These are phyloP conservation scores for Diplodia scrobiculata DNA, from an alignment of 2,329 filamentous ascomycete species.

Conservation along the genomic window DNA sequence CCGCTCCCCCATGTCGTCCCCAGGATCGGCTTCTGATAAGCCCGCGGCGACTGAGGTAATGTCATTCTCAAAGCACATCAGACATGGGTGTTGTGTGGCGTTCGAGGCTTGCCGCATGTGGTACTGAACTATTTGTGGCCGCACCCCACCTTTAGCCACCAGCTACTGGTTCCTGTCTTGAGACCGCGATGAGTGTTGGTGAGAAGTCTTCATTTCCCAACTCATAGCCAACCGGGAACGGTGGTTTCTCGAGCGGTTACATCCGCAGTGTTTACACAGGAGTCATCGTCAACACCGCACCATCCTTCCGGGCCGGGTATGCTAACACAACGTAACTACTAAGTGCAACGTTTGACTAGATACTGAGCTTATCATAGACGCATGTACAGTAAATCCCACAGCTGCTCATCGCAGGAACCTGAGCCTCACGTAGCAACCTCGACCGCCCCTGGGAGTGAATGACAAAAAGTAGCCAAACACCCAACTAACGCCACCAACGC, in stretches of 20 bases:
- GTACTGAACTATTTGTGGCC: background rate
- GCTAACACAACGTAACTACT: background rate
- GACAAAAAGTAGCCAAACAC: background rate
- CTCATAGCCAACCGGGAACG: background rate
- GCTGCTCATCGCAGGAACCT: background rate
- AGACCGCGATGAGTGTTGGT: too few relatives aligned
- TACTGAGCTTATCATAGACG: background rate
- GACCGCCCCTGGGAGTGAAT: background rate
- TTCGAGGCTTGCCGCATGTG: background rate
- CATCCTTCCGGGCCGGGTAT: too few relatives aligned
- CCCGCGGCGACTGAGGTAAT: conserved; percentile 22
- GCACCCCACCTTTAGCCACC: background rate
- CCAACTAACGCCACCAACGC: conserved; percentile 12
- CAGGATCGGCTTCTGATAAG: conserved; percentile 6
- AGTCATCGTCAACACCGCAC: background rate
- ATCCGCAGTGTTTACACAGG: background rate
- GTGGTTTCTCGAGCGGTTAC: background rate
- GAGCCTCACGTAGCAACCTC: background rate
- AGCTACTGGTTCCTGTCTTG: background rate
- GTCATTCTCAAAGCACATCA: conserved; percentile 17
- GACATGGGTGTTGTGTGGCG: background rate
- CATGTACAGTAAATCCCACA: background rate
- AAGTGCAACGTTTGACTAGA: conserved; percentile 5
- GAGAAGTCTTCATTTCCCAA: background rate
- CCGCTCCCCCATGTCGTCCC: conserved; percentile 1